Evolutionary conservation across 495 filamentous ascomycete genomes (phyloP).

Genomic region (Penicillium dipodomyicola): DNA sequence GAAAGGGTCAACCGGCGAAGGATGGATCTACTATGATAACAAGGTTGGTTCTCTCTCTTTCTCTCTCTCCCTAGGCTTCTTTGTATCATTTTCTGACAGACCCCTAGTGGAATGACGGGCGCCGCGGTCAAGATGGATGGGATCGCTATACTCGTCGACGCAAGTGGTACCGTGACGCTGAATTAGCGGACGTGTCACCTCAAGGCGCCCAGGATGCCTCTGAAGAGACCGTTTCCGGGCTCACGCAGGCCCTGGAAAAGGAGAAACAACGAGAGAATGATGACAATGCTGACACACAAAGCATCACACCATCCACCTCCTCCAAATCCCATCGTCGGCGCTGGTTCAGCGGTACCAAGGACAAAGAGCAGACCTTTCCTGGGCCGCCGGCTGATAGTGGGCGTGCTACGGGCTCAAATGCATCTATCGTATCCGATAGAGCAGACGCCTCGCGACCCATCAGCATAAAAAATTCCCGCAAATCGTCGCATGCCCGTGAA

Average conservation of each 20-base stretch:
- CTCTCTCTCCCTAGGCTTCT: background rate
- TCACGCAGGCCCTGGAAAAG: conserved; percentile 35
- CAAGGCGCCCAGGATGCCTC: conserved; percentile 29
- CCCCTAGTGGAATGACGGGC: conserved; percentile 83
- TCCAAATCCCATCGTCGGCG: conserved; percentile 39
- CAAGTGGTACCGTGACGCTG: conserved; percentile 96
- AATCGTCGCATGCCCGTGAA: conserved; percentile 29
- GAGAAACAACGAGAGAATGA: conserved; percentile 21
- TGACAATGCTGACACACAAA: conserved; percentile 32
- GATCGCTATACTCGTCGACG: conserved; percentile 87
- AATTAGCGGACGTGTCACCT: conserved; percentile 74
- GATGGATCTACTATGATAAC: conserved; percentile 98
- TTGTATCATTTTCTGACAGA: conserved; percentile 9
- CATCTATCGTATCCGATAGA: conserved; percentile 15
- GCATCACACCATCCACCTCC: conserved; percentile 32
- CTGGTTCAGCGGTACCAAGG: conserved; percentile 45
- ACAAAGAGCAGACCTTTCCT: conserved; percentile 32
- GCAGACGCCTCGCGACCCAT: conserved; percentile 32
- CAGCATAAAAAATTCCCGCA: conserved; percentile 34
- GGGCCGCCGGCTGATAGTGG: conserved; percentile 19
- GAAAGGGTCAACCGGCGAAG: conserved; percentile 59
- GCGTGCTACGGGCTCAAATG: conserved; percentile 21
- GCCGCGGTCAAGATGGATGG: conserved; percentile 88
- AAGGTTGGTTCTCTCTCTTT: conserved; percentile 57
- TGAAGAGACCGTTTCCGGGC: conserved; percentile 28